Evolutionary conservation across 305 asterid species (phyloP).

Genomic region (Solanum hybrid): DNA sequence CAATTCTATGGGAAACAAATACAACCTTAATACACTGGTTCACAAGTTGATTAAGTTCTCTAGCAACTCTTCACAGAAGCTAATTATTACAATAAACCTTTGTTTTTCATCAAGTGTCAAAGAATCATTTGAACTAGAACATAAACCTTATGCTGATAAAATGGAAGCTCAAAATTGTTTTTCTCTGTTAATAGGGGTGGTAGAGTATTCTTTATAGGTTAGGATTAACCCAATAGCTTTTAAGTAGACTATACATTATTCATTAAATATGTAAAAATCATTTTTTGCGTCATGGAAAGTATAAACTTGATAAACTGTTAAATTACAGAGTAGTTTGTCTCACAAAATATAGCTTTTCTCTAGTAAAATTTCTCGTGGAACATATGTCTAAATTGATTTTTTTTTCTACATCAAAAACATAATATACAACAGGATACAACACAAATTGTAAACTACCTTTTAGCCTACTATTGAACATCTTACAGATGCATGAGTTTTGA

Average conservation of each 20-base stretch:
- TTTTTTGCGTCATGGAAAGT: too few species aligned
- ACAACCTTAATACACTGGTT: neutral
- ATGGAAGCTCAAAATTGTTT: neutral
- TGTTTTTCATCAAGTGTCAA: neutral
- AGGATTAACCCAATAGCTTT: neutral
- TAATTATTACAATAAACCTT: too few species aligned
- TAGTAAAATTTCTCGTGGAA: too few species aligned
- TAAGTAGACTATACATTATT: neutral
- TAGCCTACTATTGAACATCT: neutral
- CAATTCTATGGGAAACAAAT: too few species aligned
- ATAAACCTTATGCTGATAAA: too few species aligned
- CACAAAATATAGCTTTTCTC: neutral
- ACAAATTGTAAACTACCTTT: neutral
- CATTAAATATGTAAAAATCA: too few species aligned
- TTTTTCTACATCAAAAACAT: neutral
- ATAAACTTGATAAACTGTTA: too few species aligned
- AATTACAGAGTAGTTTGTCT: neutral
- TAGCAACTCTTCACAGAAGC: neutral
- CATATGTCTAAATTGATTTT: neutral
- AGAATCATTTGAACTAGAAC: neutral
- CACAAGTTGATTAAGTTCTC: neutral
- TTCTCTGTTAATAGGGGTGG: neutral
- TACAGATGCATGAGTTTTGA: neutral
- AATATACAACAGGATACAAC: neutral
- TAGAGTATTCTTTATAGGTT: neutral